Base-by-base conservation (phyloP, 768 basidiomycete species). In the Pholiota molesta region DNA sequence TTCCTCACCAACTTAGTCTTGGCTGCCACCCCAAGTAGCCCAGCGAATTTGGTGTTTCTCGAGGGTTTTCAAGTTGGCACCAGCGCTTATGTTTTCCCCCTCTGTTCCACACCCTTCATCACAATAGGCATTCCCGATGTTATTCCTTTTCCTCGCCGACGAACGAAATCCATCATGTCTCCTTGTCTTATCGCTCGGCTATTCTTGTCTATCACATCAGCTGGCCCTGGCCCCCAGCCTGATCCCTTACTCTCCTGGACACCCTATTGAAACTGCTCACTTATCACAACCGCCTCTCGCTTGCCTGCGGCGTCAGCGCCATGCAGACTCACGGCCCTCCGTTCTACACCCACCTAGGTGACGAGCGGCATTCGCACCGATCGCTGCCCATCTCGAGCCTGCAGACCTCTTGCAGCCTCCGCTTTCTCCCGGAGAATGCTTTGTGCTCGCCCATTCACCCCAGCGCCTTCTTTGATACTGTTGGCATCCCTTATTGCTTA, bases 101-200 rank as follows among this genome's bases (percentile, higher is more conserved):
- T 52, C 45, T 49, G 39, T n/a, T 47, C 44, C 56, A 35, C 44
- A 7, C 16, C 42, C 28, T 19, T 51, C 31, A 28, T 10, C 11
- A 37, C 51, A 33, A 58, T 21, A 47, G 55, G 21, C 55, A 40
- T 40, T 40, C 40, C 45, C 57, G 57, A 42, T n/a, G n/a, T 58
- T 58, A 21, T 58, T 58, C 57, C 57, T 51, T 37, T 14, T 33
- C 47, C 47, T 26, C 23, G 21, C 16, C 14, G 47, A 47, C 35
- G 45, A 58, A 31, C 57, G 45, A 58, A 26, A 49, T 26, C 19
- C 16, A n/a, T 19, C 35, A 51, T 37, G 23, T 21, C 57, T 58
- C 35, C n/a, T 17, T 51, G 57, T 8, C 57, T 58, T 58, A 58
- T 58, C 57, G 45, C 9, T 29, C 57, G 47, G 57, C 49, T 58